phyloP scores from a whole-genome alignment of 495 filamentous ascomycete genomes.

The Hyaloscypha variabilis region DNA sequence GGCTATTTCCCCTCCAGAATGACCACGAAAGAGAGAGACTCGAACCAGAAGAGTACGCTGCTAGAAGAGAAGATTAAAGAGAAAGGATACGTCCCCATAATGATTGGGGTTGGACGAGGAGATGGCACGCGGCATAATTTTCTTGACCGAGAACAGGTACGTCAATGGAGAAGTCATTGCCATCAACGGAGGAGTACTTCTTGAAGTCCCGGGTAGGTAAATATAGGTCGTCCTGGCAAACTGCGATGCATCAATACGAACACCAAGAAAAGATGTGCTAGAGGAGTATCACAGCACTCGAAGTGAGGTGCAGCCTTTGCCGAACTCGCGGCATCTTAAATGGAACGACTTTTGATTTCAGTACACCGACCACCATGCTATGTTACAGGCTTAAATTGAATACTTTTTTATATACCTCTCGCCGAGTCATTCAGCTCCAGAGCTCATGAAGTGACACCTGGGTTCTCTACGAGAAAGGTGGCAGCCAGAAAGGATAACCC shows the following conservation, averaged over 20 bases:
- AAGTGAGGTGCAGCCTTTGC: neutral
- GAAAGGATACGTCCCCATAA: slow-evolving; percentile 52
- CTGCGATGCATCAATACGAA: too few relatives aligned
- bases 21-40: slow-evolving; percentile 52
- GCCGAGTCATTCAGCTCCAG: neutral
- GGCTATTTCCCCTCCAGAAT: slow-evolving; percentile 51
- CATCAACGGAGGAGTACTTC: slow-evolving; percentile 61
- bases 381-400: neutral
- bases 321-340: neutral
- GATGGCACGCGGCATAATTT: slow-evolving; percentile 71
- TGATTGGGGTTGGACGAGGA: slow-evolving; percentile 72
- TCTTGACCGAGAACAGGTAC: slow-evolving; percentile 67
- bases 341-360: neutral
- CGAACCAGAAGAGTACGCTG: slow-evolving; percentile 66
- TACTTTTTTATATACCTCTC: neutral
- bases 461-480: slow-evolving; percentile 71
- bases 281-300: too few relatives aligned
- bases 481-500: slow-evolving; percentile 92
- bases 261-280: too few relatives aligned
- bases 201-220: slow-evolving; percentile 20
- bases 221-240: too few relatives aligned
- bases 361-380: neutral
- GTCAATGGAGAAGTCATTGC: slow-evolving; percentile 69
- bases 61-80: slow-evolving; percentile 60
- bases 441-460: neutral